Evolutionary conservation across 805 yeast genomes (phyloP).

Genomic region (Monosporozyma yasuniensis): DNA sequence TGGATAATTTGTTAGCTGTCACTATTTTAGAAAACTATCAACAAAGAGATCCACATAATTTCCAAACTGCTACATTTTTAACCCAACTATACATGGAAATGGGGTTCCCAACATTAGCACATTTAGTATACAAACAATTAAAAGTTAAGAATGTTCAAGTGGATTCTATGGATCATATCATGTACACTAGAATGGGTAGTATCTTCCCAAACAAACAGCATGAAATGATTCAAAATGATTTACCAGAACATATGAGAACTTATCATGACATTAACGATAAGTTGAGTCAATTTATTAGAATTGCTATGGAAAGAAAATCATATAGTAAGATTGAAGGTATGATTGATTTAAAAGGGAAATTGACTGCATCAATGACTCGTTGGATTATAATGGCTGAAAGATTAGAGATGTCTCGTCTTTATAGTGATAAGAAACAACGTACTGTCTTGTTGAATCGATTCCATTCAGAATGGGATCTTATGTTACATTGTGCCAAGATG

Average conservation of each 20-base stretch:
- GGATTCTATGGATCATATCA: slow-evolving; percentile 54
- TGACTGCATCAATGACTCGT: slow-evolving; percentile 43
- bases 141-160: slow-evolving; percentile 67
- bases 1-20: slow-evolving; percentile 35
- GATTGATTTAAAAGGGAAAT: slow-evolving; percentile 46
- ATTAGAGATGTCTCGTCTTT: slow-evolving; percentile 22
- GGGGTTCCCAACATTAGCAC: slow-evolving; percentile 46
- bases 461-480: slow-evolving; percentile 18
- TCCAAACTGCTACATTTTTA: slow-evolving; percentile 62
- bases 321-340: slow-evolving; percentile 64
- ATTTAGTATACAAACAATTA: slow-evolving; percentile 41
- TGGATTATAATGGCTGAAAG: slow-evolving; percentile 24
- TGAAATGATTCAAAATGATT: slow-evolving; percentile 22
- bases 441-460: slow-evolving; percentile 11
- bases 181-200: slow-evolving; percentile 41
- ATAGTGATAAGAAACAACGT: slow-evolving; percentile 23
- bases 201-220: slow-evolving; percentile 36
- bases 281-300: slow-evolving; percentile 42
- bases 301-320: slow-evolving; percentile 49
- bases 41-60: slow-evolving; percentile 57
- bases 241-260: slow-evolving; percentile 35
- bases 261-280: slow-evolving; percentile 43
- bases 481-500: slow-evolving; percentile 26
- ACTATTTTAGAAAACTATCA: slow-evolving; percentile 51
- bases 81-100: slow-evolving; percentile 50